Conservation (phyloP, 2,329 filamentous ascomycete genomes). For the Pleomassaria siparia region DNA sequence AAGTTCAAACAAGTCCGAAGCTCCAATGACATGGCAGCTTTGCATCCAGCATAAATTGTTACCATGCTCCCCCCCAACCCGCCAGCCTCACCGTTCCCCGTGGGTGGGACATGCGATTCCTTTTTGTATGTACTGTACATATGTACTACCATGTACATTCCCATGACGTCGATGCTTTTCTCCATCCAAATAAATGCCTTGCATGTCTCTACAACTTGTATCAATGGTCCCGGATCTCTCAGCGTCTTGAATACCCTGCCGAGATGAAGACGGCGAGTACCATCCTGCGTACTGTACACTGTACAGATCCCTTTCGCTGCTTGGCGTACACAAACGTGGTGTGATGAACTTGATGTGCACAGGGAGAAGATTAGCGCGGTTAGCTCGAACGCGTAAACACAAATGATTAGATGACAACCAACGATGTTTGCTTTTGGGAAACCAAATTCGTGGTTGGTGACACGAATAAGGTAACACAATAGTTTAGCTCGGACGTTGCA, state of each 20-base stretch:
- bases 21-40: too few species aligned
- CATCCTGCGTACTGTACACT: neutral
- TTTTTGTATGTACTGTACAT: too few species aligned
- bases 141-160: neutral
- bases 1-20: too few species aligned
- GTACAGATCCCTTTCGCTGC: too few species aligned
- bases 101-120: too few species aligned
- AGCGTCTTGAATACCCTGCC: neutral
- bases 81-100: too few species aligned
- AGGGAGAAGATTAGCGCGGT: neutral
- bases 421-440: neutral
- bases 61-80: too few species aligned
- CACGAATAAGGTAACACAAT: neutral
- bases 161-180: neutral
- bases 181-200: neutral
- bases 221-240: too few species aligned
- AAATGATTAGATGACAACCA: neutral
- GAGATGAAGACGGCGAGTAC: neutral
- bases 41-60: too few species aligned
- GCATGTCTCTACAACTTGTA: too few species aligned
- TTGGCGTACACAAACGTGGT: slow-evolving; percentile 1
- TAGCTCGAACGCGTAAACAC: neutral
- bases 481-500: neutral
- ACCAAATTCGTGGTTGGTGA: neutral
- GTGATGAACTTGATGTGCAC: slow-evolving; percentile 1